Conservation (phyloP, 345 rosid genomes). For the Lagerstroemia speciosa region DNA sequence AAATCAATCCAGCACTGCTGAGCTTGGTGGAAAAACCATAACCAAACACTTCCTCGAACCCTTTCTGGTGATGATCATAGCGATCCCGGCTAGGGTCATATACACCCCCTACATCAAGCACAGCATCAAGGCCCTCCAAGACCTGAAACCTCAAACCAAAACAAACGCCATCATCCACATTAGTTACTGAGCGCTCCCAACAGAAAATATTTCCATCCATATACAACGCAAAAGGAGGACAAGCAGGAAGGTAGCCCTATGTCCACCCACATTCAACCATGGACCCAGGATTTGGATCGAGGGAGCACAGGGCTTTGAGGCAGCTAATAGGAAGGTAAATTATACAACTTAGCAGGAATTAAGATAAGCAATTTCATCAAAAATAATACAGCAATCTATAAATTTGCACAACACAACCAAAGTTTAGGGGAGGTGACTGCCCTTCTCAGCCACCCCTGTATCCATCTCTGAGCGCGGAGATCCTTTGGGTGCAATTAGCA, state of each 20-base stretch:
- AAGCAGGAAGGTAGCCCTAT: background rate
- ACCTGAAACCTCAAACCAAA: constrained; percentile 33
- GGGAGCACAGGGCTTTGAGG: no score
- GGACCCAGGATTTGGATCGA: no score
- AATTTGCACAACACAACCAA: no score
- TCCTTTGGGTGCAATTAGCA: background rate
- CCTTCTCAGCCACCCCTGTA: no score
- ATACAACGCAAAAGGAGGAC: background rate
- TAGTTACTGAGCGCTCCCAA: background rate
- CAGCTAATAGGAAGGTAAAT: no score
- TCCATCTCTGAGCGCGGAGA: background rate
- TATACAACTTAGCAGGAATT: no score
- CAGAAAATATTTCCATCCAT: background rate
- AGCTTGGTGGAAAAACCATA: constrained; percentile 81
- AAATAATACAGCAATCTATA: no score
- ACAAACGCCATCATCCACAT: background rate
- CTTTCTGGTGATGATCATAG: constrained; percentile 92
- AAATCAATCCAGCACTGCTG: constrained; percentile 94
- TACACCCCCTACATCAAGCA: constrained; percentile 95
- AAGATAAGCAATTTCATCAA: no score
- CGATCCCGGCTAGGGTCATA: constrained; percentile 67
- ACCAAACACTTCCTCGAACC: constrained; percentile 78
- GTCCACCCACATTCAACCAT: no score
- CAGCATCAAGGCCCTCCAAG: constrained; percentile 80
- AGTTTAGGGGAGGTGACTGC: no score